These are phyloP conservation scores for Sporisorium graminicola DNA, from an alignment of 1,284 basidiomycete genomes.

Conservation along the genomic window DNA sequence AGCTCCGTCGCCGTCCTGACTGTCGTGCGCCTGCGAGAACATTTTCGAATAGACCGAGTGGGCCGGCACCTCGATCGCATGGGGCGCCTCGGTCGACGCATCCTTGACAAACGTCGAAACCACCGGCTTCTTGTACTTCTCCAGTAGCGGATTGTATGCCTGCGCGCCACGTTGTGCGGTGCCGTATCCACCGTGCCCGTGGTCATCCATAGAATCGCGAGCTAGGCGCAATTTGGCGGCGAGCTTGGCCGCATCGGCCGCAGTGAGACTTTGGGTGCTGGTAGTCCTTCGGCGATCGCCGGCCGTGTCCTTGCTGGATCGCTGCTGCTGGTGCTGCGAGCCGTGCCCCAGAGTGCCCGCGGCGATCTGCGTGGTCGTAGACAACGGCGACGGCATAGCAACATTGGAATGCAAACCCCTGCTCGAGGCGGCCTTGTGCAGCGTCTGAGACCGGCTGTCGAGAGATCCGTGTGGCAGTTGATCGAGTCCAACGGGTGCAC, in stretches of 20 bases:
- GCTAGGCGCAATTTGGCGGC: constrained; percentile 60
- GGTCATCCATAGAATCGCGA: constrained; percentile 56
- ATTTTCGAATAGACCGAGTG: constrained; percentile 51
- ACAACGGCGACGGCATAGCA: constrained; percentile 24
- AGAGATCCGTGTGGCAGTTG: constrained; percentile 25
- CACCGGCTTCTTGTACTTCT: constrained; percentile 59
- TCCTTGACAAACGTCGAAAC: constrained; percentile 60
- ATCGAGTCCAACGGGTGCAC: constrained; percentile 41
- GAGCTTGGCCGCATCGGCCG: constrained; percentile 60
- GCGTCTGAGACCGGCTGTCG: constrained; percentile 15
- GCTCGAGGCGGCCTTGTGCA: constrained; percentile 27
- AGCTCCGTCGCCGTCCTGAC: constrained; percentile 21
- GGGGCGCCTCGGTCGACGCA: constrained; percentile 30
- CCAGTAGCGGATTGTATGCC: constrained; percentile 41
- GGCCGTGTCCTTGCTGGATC: constrained; percentile 12
- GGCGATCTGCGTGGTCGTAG: constrained; percentile 20
- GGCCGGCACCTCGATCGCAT: constrained; percentile 44
- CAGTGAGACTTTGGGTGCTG: constrained; percentile 57
- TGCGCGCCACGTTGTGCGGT: constrained; percentile 27
- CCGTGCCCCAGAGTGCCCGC: constrained; percentile 13
- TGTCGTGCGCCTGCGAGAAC: constrained; percentile 47
- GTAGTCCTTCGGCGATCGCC: constrained; percentile 36
- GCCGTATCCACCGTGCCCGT: constrained; percentile 22
- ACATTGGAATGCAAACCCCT: constrained; percentile 15
- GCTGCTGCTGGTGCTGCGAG: constrained; percentile 19